A percentile compares a stretch with the other conserved stretches of the same genome.
These are phyloP conservation scores for Coemansia aciculifera DNA, from an alignment of 192 early-diverging fungal species.

Conservation along the genomic window DNA sequence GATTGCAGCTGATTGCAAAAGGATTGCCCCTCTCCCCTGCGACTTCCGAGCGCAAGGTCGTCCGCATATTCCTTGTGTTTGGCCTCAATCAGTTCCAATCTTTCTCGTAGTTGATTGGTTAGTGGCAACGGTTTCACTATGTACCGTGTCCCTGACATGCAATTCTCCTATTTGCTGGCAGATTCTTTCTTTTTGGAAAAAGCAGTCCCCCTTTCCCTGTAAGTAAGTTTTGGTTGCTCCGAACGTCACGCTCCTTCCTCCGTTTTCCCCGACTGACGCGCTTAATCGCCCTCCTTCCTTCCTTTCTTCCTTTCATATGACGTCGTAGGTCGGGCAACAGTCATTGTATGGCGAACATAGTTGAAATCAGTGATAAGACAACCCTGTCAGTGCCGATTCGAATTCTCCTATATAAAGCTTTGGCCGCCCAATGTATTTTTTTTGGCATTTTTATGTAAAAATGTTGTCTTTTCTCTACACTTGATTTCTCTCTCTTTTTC, in stretches of 20 bases:
- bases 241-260: background rate
- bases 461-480: background rate
- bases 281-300: background rate
- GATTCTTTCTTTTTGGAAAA: background rate
- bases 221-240: background rate
- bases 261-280: background rate
- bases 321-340: background rate
- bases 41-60: background rate
- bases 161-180: conserved; percentile 6
- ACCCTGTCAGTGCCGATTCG: background rate
- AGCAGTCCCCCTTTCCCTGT: background rate
- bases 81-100: conserved; percentile 2
- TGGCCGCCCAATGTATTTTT: background rate
- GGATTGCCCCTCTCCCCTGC: background rate
- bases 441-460: background rate
- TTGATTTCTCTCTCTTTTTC: background rate
- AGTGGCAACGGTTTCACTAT: background rate
- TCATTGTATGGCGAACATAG: background rate
- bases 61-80: background rate
- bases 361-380: background rate
- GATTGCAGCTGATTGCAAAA: conserved; percentile 1
- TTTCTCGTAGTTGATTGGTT: background rate
- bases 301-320: background rate
- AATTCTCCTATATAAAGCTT: background rate
- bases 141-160: background rate